Base-by-base conservation (phyloP, 805 yeast species). In the Candida maris region DNA sequence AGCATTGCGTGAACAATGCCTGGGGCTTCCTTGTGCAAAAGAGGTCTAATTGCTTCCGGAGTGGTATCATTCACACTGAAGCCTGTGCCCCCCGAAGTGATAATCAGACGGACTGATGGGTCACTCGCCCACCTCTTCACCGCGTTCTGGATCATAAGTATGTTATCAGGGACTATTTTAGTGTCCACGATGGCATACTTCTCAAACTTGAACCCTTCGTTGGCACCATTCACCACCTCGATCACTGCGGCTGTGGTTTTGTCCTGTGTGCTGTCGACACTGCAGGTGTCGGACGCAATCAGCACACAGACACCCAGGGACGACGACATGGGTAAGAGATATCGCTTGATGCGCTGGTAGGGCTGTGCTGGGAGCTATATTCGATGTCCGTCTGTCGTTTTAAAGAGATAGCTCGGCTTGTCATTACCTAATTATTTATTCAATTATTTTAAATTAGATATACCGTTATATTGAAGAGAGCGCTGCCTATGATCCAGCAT, bases 41-140 rank as follows among this genome's bases (percentile, higher is more conserved):
- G 31, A 4, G 70, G 65, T 34, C 43, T 52, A 5, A 74, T 55
- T 1, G 77, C 75, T 34, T 74, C 80, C 0, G 79, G 79, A 2
- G 80, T 73, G 6, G 58, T 48, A 49, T 74, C 80, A 5, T 59
- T 48, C 4, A 44, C 46, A 2, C 70, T 52, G 48, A 74, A 71
- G 5, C 80, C 79, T 0, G 80, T 74, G 0, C 80, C 79, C 4
- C 80, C 80, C 19, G 70, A 55, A 1, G 77, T 69, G n/a, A 74
- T 27, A 6, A 74, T 52, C 14, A 72, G 42, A 14, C 48, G 33
- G n/a, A 56, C 13, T 4, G 41, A 48, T 9, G 43, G 49, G 3
- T 27, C 31, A 6, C 37, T 34, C 1, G 60, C 52, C 60, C 66
- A 56, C 8, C 48, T 35, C 8, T 38, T 38, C 7, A 70, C 38